A percentile compares a stretch with the other conserved stretches of the same genome.
Evolutionary conservation across 768 basidiomycete species (phyloP).

Genomic region (Tephrocybe sp.): DNA sequence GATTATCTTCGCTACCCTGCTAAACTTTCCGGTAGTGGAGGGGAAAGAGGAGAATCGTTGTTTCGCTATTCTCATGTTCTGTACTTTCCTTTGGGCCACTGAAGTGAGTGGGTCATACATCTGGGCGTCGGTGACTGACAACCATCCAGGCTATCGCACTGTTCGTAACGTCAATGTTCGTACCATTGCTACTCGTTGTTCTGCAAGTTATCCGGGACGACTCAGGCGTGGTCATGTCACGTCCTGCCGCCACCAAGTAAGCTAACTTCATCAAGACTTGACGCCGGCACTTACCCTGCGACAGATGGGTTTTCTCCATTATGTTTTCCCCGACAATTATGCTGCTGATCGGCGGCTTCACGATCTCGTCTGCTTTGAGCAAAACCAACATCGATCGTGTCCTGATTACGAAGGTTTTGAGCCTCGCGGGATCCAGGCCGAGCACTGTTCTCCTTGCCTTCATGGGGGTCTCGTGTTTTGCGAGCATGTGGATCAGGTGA

Average conservation of each 20-base stretch:
- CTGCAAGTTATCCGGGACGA: slow-evolving; percentile 71
- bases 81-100: slow-evolving; percentile 94
- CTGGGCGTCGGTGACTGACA: not conserved
- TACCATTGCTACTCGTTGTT: slow-evolving; percentile 88
- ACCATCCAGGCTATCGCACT: slow-evolving; percentile 84
- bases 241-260: slow-evolving; percentile 81
- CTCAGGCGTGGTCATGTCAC: slow-evolving; percentile 52
- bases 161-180: slow-evolving; percentile 92
- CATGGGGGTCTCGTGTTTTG: slow-evolving; percentile 96
- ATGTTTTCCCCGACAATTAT: slow-evolving; percentile 99
- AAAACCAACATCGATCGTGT: slow-evolving; percentile 95
- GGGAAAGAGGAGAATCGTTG: slow-evolving; percentile 81
- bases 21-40: slow-evolving; percentile 62
- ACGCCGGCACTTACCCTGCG: not conserved
- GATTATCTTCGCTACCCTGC: slow-evolving; percentile 54
- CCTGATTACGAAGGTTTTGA: slow-evolving; percentile 86
- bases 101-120: slow-evolving; percentile 57
- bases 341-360: slow-evolving; percentile 97
- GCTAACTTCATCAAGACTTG: slow-evolving; percentile 20
- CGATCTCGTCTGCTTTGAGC: slow-evolving; percentile 92
- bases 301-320: slow-evolving; percentile 84
- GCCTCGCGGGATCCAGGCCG: slow-evolving; percentile 86
- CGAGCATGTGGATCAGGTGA: slow-evolving; percentile 98
- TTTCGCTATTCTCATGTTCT: slow-evolving; percentile 85
- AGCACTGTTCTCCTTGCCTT: slow-evolving; percentile 87